Evolutionary conservation across 192 early-diverging fungal species (phyloP).

Genomic region (Backusella parvicylindrica): DNA sequence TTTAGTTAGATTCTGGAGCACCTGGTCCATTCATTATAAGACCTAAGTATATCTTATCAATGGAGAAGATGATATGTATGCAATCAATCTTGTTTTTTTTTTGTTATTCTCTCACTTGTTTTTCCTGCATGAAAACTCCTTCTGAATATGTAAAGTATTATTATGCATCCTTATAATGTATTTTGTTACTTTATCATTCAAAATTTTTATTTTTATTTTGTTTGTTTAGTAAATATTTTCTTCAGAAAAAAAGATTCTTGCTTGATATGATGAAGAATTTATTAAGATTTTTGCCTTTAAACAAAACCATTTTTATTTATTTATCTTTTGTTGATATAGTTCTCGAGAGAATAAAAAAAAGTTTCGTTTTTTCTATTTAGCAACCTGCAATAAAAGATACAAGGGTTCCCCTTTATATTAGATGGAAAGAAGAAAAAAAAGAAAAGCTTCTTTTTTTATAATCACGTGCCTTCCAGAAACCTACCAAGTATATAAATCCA

Average conservation of each 20-base stretch:
- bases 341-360: background rate
- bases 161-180: background rate
- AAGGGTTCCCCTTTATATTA: background rate
- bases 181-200: background rate
- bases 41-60: too few species aligned
- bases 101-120: background rate
- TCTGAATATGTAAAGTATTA: too few species aligned
- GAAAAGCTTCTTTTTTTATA: background rate
- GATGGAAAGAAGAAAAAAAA: too few species aligned
- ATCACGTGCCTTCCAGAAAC: background rate
- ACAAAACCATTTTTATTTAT: background rate
- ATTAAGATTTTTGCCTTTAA: background rate
- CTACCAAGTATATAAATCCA: background rate
- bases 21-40: too few species aligned
- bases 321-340: background rate
- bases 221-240: background rate
- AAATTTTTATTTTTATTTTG: background rate
- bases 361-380: background rate
- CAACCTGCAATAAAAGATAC: background rate
- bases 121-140: background rate
- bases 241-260: background rate
- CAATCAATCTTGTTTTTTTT: too few species aligned
- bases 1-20: too few species aligned
- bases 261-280: background rate
- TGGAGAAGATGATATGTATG: too few species aligned